Conservation (phyloP, 768 basidiomycete genomes). For the Boletus huronensis region DNA sequence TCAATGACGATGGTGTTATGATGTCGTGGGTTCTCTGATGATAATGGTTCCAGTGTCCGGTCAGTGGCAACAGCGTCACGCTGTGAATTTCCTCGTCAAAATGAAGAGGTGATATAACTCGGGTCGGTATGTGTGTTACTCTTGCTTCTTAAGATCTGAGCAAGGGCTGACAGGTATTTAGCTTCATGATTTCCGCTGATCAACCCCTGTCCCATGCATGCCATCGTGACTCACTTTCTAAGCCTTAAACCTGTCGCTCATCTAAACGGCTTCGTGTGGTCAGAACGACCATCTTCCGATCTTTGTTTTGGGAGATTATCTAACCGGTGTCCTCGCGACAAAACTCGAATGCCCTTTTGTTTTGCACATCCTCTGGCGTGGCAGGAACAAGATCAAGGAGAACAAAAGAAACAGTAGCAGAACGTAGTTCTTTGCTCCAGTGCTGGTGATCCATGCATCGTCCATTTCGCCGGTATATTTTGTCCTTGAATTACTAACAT, state of each 20-base stretch:
- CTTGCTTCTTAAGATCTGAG: neutral
- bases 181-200: neutral
- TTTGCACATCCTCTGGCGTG: too few relatives aligned
- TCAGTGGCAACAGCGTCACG: neutral
- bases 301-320: neutral
- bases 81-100: neutral
- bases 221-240: neutral
- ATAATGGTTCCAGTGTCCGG: neutral
- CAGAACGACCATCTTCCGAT: too few relatives aligned
- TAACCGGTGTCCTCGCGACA: neutral
- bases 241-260: too few relatives aligned
- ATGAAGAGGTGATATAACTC: neutral
- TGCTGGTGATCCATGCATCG: neutral
- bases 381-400: conserved; percentile 44
- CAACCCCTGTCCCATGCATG: neutral
- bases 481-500: too few relatives aligned
- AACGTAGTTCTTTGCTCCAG: neutral
- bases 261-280: too few relatives aligned
- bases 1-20: conserved; percentile 59
- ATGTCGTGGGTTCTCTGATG: conserved; percentile 32
- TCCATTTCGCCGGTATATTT: too few relatives aligned
- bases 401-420: conserved; percentile 35
- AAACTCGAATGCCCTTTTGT: too few relatives aligned
- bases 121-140: neutral
- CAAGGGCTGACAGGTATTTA: neutral